A percentile compares a stretch with the other conserved stretches of the same genome.
These are phyloP conservation scores for Acrocalymma vagum DNA, from an alignment of 2,329 filamentous ascomycete species.

Conservation along the genomic window DNA sequence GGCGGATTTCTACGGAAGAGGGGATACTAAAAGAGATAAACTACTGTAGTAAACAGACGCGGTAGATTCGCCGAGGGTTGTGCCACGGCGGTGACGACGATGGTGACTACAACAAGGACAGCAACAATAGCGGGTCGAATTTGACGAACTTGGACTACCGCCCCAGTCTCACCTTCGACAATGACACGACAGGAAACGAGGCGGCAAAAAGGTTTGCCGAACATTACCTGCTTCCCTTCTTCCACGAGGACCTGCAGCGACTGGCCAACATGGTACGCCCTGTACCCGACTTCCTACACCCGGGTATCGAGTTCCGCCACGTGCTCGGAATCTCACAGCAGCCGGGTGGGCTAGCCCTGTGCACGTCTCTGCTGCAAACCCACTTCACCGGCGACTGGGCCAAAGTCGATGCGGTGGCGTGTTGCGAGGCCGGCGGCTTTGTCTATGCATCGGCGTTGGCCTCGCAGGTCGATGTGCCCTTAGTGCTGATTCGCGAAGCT, in stretches of 20 bases:
- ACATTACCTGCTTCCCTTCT: constrained; percentile 53
- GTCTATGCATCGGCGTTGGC: constrained; percentile 64
- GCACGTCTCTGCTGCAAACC: constrained; percentile 58
- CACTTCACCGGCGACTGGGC: constrained; percentile 60
- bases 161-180: constrained; percentile 61
- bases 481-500: constrained; percentile 63
- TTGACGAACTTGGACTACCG: constrained; percentile 36
- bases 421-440: constrained; percentile 67
- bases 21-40: too few species aligned
- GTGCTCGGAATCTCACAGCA: constrained; percentile 65
- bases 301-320: constrained; percentile 64
- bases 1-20: too few species aligned
- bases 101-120: constrained; percentile 18
- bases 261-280: constrained; percentile 61
- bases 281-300: constrained; percentile 61
- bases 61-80: constrained; percentile 48
- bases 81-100: constrained; percentile 18
- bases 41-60: constrained; percentile 47
- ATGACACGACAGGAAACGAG: constrained; percentile 56
- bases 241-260: constrained; percentile 56
- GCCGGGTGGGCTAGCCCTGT: constrained; percentile 60
- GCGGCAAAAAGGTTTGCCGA: constrained; percentile 53
- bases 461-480: constrained; percentile 46
- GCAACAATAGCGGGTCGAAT: constrained; percentile 25
- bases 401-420: constrained; percentile 55